These are phyloP conservation scores for Serendipita sp. DNA, from an alignment of 1,284 basidiomycete species.

Conservation along the genomic window DNA sequence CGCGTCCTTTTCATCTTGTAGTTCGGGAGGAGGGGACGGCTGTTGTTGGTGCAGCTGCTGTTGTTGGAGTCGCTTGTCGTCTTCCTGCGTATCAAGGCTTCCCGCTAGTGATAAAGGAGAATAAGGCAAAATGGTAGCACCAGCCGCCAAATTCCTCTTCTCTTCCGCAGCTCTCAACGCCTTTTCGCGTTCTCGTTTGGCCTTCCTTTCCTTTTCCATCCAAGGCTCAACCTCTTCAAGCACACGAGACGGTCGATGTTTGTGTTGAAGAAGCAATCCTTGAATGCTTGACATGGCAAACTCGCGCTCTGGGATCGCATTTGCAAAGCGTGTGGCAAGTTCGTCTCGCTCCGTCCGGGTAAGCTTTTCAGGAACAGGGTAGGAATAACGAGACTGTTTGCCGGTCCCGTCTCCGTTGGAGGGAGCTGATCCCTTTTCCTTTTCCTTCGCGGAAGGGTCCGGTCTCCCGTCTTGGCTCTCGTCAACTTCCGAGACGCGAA, in stretches of 20 bases:
- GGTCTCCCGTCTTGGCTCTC: slow-evolving; percentile 11
- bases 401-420: slow-evolving; percentile 1
- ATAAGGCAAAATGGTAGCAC: no score
- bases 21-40: no score
- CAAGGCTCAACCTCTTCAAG: slow-evolving; percentile 32
- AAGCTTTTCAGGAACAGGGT: slow-evolving; percentile 22
- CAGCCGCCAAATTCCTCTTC: not conserved
- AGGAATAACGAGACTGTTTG: not conserved
- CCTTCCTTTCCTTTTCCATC: slow-evolving; percentile 29
- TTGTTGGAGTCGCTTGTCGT: not conserved
- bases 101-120: no score
- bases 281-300: slow-evolving; percentile 63
- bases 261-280: slow-evolving; percentile 60
- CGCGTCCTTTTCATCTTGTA: no score
- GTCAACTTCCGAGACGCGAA: slow-evolving; percentile 23
- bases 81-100: no score
- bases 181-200: slow-evolving; percentile 20
- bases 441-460: not conserved
- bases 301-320: slow-evolving; percentile 44
- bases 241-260: slow-evolving; percentile 43
- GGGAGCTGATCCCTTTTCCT: not conserved
- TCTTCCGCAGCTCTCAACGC: slow-evolving; percentile 16
- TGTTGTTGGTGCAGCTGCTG: not conserved
- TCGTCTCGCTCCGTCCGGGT: slow-evolving; percentile 22
- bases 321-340: slow-evolving; percentile 45